Base-by-base conservation (phyloP, 1,284 basidiomycete genomes). In the Pseudozyma thailandica region DNA sequence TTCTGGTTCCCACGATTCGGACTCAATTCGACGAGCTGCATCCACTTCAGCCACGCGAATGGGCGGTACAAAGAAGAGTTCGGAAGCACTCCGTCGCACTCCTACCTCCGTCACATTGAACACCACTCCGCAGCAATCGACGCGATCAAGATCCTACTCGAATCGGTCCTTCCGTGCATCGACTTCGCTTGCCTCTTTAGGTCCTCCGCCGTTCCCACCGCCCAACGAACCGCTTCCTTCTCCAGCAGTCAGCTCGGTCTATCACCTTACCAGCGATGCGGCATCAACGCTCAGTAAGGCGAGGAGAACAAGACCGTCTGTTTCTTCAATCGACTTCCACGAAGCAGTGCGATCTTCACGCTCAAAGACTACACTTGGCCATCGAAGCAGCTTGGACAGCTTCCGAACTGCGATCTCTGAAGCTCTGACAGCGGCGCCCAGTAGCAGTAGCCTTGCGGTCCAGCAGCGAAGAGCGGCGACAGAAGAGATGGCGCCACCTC, bases 201-300 rank as follows among this genome's bases (percentile, higher is more conserved):
- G 69, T 9, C 69, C 69, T 13, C 69, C 69, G 13, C 69, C 58
- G 9, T 66, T 66, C 35, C 69, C 69, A n/a, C 69, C 69, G 39
- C 69, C 69, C 20, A 72, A 45, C n/a, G 55, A 61, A 38, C 69
- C 69, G 13, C 49, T 72, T 9, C 69, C 69, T 20, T 62, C 58
- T 4, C 62, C 69, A 26, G 51, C 62, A 7, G 42, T 58, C 26
- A 72, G 69, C 42, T 53, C 54, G 2, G 58, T 58, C 4, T 57
- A 57, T 47, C 50, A 54, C 27, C 57, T 58, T 9, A 43, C 50
- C 5, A 53, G 49, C 41, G 50, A 66, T 52, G 56, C 51, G 9
- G 45, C 50, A 18, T 47, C 52, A 15, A 48, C 56, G 4, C 33
- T 33, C 23, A 54, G 38, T 48, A 51, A 47, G 13, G 42, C 56